Percentiles rank a stretch among this genome's conserved stretches.
These are phyloP conservation scores for Penicillium canescens DNA, from an alignment of 495 filamentous ascomycete genomes.

Conservation along the genomic window DNA sequence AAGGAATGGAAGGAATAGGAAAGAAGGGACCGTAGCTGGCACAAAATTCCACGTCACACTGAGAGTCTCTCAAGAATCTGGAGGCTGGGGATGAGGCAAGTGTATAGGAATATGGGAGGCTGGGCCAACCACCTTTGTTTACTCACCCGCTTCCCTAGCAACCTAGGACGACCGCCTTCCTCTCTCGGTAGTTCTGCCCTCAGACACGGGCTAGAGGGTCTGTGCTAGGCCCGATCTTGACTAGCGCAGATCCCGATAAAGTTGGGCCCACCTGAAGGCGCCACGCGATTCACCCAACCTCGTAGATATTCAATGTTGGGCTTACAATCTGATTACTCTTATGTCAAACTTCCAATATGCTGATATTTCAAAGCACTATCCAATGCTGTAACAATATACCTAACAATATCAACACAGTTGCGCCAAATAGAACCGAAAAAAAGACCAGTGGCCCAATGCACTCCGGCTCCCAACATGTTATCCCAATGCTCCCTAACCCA, in stretches of 20 bases:
- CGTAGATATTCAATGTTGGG: conserved; percentile 6
- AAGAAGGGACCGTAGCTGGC: conserved; percentile 36
- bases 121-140: conserved; percentile 52
- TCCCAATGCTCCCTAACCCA: conserved; percentile 19
- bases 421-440: conserved; percentile 9
- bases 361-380: conserved; percentile 4
- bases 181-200: conserved; percentile 14
- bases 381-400: conserved; percentile 10
- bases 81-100: conserved; percentile 37
- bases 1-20: conserved; percentile 30
- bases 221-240: conserved; percentile 14
- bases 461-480: conserved; percentile 8
- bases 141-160: conserved; percentile 40
- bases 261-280: conserved; percentile 22
- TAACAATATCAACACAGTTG: conserved; percentile 3
- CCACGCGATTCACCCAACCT: conserved; percentile 24
- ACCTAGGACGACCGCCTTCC: conserved; percentile 37
- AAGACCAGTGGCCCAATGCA: conserved; percentile 11
- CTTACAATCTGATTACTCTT: not conserved
- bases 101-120: conserved; percentile 41
- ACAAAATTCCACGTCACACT: conserved; percentile 32
- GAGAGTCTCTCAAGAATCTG: conserved; percentile 27
- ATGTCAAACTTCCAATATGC: conserved; percentile 1
- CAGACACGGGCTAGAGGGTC: not conserved
- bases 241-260: conserved; percentile 20